Base-by-base conservation (phyloP, 768 basidiomycete genomes). In the Tephrocybe sp. region DNA sequence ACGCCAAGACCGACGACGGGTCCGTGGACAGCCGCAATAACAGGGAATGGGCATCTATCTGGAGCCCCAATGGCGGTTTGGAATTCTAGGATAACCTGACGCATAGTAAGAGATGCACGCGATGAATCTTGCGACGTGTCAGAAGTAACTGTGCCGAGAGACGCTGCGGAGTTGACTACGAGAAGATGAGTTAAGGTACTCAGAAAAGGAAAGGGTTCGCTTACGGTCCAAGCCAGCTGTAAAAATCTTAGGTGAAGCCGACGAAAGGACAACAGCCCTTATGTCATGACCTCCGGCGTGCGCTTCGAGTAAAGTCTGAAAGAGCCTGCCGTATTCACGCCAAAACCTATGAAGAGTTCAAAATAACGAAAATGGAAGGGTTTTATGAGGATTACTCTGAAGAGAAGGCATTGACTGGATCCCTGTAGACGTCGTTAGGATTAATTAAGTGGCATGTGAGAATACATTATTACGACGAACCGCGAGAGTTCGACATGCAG, bases 181-280 rank as follows among this genome's bases (percentile, higher is more conserved):
- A n/a, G 2, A 22, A 18, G 26, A 35, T 12, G n/a, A 12, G 31
- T 24, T 34, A 22, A 36, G n/a, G 45, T n/a, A n/a, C n/a, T n/a
- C n/a, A 35, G 25, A n/a, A 35, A 27, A 30, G 7, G 5, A 22
- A 1, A 24, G 11, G 9, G n/a, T 16, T 15, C 3, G 65, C 74
- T 25, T 55, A 90, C 92, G 62, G 63, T 96, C 93, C 5, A 96
- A 65, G 0, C 94, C 93, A 1, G 90, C 92, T 0, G 87, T 87
- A 63, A 92, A 96, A 4, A 82, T 65, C 63, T 87, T 91, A 0
- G 84, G 81, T 2, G 87, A 61, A 1, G 69, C 71, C 0, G 90
- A 92, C 0, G 86, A 82, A 0, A 96, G 68, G 0, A 96, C 88
- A 5, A 90, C 74, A 2, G 73, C 87, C 15, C 89, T 79, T 1